Percentiles rank a stretch among this genome's conserved stretches.
These are phyloP conservation scores for Ogataea trehaloabstinens DNA, from an alignment of 805 yeast genomes.

Conservation along the genomic window DNA sequence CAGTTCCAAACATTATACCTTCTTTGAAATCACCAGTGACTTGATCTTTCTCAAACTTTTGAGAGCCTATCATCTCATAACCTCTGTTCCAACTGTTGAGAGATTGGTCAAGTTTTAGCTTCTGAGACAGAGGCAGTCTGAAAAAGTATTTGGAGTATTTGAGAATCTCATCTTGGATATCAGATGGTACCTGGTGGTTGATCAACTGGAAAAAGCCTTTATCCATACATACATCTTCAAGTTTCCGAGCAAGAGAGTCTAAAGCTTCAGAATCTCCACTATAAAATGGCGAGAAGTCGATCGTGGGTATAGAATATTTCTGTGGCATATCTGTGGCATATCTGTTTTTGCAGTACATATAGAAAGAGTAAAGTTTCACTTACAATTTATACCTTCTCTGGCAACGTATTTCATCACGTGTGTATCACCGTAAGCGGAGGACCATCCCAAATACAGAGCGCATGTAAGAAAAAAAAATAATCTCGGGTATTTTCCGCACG, in stretches of 20 bases:
- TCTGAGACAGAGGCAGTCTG: constrained; percentile 18
- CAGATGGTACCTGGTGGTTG: constrained; percentile 10
- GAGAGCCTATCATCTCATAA: constrained; percentile 18
- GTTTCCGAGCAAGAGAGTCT: constrained; percentile 1
- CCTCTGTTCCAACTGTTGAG: constrained; percentile 20
- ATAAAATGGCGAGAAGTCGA: neutral
- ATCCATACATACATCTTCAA: constrained; percentile 9
- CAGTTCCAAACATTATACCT: constrained; percentile 30
- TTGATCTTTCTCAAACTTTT: constrained; percentile 15
- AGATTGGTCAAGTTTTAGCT: constrained; percentile 18
- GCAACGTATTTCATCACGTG: too few species aligned
- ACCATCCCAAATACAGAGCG: too few species aligned
- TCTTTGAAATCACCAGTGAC: constrained; percentile 29
- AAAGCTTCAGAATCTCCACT: constrained; percentile 1
- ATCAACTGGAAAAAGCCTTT: constrained; percentile 16
- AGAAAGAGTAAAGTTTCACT: too few species aligned
- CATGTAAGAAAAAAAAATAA: too few species aligned
- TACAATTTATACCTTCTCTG: too few species aligned
- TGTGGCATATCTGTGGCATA: too few species aligned
- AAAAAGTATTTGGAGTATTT: constrained; percentile 22
- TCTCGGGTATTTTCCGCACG: too few species aligned
- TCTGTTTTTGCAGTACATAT: too few species aligned
- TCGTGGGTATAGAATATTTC: neutral
- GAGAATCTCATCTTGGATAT: constrained; percentile 7
- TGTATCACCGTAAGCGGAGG: too few species aligned